Conservation (phyloP, 176 grass and related monocot species). For the Triticum timopheevii region DNA sequence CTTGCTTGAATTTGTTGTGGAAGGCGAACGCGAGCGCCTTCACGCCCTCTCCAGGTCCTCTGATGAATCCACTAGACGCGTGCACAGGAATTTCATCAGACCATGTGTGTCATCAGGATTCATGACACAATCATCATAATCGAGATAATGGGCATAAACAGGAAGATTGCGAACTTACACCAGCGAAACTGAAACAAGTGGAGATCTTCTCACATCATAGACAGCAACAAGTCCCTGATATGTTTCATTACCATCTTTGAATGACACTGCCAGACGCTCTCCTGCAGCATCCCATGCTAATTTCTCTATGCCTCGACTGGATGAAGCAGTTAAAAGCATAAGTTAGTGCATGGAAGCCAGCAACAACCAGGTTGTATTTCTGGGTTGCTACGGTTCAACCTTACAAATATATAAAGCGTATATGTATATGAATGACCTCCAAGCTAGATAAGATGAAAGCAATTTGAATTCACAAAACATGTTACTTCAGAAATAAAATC, state of each 20-base stretch:
- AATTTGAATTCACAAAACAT: neutral
- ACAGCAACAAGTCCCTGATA: constrained; percentile 80
- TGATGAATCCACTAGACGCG: constrained; percentile 83
- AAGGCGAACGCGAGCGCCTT: constrained; percentile 86
- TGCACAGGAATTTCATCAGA: constrained; percentile 16
- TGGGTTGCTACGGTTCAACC: neutral
- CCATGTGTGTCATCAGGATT: neutral
- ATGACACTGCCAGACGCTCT: constrained; percentile 88
- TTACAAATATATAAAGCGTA: neutral
- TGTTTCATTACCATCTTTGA: constrained; percentile 77
- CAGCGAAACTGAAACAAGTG: constrained; percentile 75
- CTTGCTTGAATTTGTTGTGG: constrained; percentile 95
- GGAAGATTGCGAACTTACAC: constrained; percentile 56
- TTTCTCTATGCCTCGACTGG: constrained; percentile 80
- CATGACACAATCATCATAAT: neutral
- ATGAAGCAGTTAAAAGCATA: constrained; percentile 32
- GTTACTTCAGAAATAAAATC: constrained; percentile 4
- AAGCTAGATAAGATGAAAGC: constrained; percentile 14
- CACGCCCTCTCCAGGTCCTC: constrained; percentile 81
- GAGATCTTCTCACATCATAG: constrained; percentile 81
- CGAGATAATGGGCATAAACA: neutral
- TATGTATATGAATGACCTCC: neutral
- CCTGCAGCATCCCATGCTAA: constrained; percentile 90
- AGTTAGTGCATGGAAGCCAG: constrained; percentile 24
- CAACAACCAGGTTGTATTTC: neutral